Conservation (phyloP, 345 rosid genomes). For the Kernera saxatilis region DNA sequence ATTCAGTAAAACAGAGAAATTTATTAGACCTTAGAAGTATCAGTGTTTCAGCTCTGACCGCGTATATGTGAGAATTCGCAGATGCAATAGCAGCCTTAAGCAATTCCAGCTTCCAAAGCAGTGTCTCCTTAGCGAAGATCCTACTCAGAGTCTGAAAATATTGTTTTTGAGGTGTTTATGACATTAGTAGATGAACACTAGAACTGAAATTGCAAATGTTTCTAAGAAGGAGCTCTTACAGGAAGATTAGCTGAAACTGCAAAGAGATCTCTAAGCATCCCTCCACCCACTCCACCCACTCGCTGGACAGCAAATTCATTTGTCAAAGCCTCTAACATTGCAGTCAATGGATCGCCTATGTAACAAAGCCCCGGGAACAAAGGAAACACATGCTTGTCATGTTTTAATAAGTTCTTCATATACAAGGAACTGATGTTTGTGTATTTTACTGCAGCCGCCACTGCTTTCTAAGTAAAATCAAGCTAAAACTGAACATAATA, state of each 20-base stretch:
- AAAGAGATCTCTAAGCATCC: conserved; percentile 29
- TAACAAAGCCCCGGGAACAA: not conserved
- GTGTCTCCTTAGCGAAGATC: conserved; percentile 54
- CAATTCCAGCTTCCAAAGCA: conserved; percentile 71
- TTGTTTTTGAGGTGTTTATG: not conserved
- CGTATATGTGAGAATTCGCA: conserved; percentile 51
- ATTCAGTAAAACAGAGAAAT: not conserved
- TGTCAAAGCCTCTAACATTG: conserved; percentile 30
- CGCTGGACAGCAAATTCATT: conserved; percentile 28
- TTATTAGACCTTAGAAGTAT: conserved; percentile 48
- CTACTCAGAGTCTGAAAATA: conserved; percentile 47
- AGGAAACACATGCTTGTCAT: not conserved
- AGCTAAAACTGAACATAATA: too few species aligned
- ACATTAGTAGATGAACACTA: not conserved
- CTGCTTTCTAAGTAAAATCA: not conserved
- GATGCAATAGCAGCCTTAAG: conserved; percentile 45
- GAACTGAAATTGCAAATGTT: not conserved
- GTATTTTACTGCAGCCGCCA: too few species aligned
- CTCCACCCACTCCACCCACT: conserved; percentile 15
- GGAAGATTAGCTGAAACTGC: conserved; percentile 33
- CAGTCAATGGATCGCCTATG: conserved; percentile 36
- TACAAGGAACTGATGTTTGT: not conserved
- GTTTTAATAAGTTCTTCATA: too few species aligned
- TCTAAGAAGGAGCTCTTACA: conserved; percentile 19
- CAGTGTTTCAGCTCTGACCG: conserved; percentile 52